Conservation (phyloP, 352 stramenopile genomes). For the Pythium biforme region DNA sequence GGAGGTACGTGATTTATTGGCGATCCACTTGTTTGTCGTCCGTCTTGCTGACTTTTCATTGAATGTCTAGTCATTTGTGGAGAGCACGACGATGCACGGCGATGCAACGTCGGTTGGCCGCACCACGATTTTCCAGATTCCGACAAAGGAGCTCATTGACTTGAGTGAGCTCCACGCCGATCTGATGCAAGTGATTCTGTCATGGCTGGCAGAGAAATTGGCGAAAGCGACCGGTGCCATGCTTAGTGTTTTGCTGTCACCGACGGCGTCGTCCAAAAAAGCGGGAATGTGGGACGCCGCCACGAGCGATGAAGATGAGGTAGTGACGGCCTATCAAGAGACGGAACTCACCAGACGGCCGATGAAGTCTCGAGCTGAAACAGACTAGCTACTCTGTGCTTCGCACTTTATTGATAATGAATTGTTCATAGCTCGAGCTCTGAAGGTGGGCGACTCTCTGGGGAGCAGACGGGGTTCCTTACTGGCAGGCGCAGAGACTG, state of each 20-base stretch:
- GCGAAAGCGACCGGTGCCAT: conserved; percentile 64
- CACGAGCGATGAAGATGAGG: conserved; percentile 23
- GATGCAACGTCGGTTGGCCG: conserved; percentile 46
- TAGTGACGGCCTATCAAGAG: conserved; percentile 10
- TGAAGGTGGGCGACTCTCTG: too few species aligned
- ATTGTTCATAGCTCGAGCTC: conserved; percentile 24
- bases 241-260: conserved; percentile 59
- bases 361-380: conserved; percentile 55
- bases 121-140: conserved; percentile 72
- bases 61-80: conserved; percentile 65
- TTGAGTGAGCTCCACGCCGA: conserved; percentile 78
- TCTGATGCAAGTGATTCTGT: conserved; percentile 81
- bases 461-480: too few species aligned
- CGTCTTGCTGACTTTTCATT: neutral
- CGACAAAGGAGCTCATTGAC: conserved; percentile 73
- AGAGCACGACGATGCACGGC: conserved; percentile 43
- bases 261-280: conserved; percentile 19
- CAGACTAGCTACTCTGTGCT: conserved; percentile 28
- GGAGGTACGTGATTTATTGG: conserved; percentile 41
- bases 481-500: too few species aligned
- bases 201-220: conserved; percentile 74
- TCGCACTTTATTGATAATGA: conserved; percentile 26
- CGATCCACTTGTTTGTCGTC: too few species aligned
- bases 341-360: conserved; percentile 27
- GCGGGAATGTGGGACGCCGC: conserved; percentile 12